These are phyloP conservation scores for Fusarium incarnatum DNA, from an alignment of 2,329 filamentous ascomycete species.

Conservation along the genomic window DNA sequence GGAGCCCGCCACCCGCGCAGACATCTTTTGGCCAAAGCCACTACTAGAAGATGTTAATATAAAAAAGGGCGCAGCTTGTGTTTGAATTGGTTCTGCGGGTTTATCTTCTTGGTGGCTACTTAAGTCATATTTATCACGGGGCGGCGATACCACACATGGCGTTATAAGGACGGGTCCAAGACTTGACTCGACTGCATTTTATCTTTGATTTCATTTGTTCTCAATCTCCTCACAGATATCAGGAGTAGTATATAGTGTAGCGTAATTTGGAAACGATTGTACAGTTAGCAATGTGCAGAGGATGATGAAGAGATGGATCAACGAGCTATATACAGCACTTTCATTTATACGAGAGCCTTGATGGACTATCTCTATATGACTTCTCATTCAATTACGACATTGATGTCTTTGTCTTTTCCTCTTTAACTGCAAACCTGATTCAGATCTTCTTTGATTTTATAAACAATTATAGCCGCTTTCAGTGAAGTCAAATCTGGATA, in stretches of 20 bases:
- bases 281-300: slow-evolving; percentile 14
- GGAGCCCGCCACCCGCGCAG: slow-evolving; percentile 62
- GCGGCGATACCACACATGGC: slow-evolving; percentile 41
- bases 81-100: slow-evolving; percentile 26
- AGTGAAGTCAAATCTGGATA: neutral
- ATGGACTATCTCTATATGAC: slow-evolving; percentile 13
- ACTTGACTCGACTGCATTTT: slow-evolving; percentile 29
- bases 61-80: slow-evolving; percentile 10
- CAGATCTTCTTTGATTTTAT: neutral
- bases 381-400: slow-evolving; percentile 28
- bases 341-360: slow-evolving; percentile 38
- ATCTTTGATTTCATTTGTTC: slow-evolving; percentile 28
- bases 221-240: slow-evolving; percentile 12
- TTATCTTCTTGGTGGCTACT: slow-evolving; percentile 18
- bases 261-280: slow-evolving; percentile 29
- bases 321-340: slow-evolving; percentile 34
- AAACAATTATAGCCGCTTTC: neutral
- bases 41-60: slow-evolving; percentile 28
- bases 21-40: slow-evolving; percentile 56
- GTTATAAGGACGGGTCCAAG: slow-evolving; percentile 26
- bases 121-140: slow-evolving; percentile 22
- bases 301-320: slow-evolving; percentile 24
- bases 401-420: slow-evolving; percentile 4
- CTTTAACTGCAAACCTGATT: neutral
- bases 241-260: slow-evolving; percentile 26